These are phyloP conservation scores for Phaseolus lunatus DNA, from an alignment of 306 rosid species.

Conservation along the genomic window DNA sequence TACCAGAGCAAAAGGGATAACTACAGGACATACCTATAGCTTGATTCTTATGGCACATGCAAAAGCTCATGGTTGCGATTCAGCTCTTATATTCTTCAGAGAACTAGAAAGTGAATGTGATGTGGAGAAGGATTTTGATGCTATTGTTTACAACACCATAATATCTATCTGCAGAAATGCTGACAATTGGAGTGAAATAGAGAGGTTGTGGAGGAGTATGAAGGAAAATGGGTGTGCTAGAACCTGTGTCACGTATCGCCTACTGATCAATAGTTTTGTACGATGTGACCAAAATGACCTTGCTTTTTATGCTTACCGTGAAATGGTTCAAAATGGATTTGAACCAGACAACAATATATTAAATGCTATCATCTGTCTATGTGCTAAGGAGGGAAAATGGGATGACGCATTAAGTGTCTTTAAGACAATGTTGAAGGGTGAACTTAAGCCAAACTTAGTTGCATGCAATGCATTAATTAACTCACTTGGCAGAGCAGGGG, in stretches of 20 bases:
- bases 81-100: conserved; percentile 63
- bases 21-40: conserved; percentile 80
- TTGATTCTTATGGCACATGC: conserved; percentile 75
- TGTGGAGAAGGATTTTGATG: conserved; percentile 63
- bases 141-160: conserved; percentile 79
- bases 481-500: conserved; percentile 77
- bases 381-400: conserved; percentile 84
- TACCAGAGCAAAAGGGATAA: conserved; percentile 56
- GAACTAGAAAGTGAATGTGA: conserved; percentile 59
- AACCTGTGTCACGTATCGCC: conserved; percentile 66
- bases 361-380: conserved; percentile 71
- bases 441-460: conserved; percentile 63
- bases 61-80: conserved; percentile 56
- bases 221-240: conserved; percentile 60
- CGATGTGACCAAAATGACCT: conserved; percentile 71
- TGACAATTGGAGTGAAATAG: conserved; percentile 76
- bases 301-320: conserved; percentile 75
- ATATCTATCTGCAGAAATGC: conserved; percentile 73
- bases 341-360: conserved; percentile 66
- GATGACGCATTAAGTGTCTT: conserved; percentile 65
- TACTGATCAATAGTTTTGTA: conserved; percentile 73
- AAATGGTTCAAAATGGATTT: conserved; percentile 73
- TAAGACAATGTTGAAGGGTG: conserved; percentile 64
- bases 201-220: conserved; percentile 78
- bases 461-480: conserved; percentile 79